Percentiles rank a stretch among this genome's conserved stretches.
Conservation (phyloP, 441 rosid species). For the Gossypium davidsonii region DNA sequence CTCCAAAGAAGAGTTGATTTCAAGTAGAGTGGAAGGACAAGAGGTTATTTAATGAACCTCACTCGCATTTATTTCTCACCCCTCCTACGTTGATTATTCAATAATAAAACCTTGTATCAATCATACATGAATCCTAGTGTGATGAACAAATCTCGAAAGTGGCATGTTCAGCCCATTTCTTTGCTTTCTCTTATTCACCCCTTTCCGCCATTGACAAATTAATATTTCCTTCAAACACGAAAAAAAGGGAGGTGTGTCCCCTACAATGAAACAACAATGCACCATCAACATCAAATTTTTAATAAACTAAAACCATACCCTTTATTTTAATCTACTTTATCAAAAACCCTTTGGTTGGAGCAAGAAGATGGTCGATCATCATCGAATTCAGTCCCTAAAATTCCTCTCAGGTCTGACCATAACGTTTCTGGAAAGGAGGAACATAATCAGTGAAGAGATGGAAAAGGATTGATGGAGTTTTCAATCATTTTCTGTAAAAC, state of each 20-base stretch:
- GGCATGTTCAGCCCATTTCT: neutral
- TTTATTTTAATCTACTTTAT: neutral
- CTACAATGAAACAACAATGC: neutral
- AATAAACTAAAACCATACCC: neutral
- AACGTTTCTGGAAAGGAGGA: neutral
- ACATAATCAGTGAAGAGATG: neutral
- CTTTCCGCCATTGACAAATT: neutral
- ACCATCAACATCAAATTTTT: neutral
- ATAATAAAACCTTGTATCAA: neutral
- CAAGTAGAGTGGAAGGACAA: neutral
- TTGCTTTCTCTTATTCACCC: neutral
- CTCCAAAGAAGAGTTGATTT: too few species aligned
- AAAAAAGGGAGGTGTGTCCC: neutral
- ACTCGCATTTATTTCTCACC: conserved; percentile 11
- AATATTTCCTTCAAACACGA: neutral
- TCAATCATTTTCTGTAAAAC: too few species aligned
- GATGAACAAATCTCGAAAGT: neutral
- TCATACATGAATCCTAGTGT: neutral
- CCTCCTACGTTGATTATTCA: too few species aligned
- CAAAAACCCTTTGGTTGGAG: neutral
- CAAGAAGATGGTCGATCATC: neutral
- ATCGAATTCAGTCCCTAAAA: neutral
- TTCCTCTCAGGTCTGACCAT: neutral
- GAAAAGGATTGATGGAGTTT: neutral
- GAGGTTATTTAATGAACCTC: conserved; percentile 8